A percentile compares a stretch with the other conserved stretches of the same genome.
Evolutionary conservation across 23 red algal genomes (phyloP).

Genomic region (Cyanidiococcus yangmingshanensis): DNA sequence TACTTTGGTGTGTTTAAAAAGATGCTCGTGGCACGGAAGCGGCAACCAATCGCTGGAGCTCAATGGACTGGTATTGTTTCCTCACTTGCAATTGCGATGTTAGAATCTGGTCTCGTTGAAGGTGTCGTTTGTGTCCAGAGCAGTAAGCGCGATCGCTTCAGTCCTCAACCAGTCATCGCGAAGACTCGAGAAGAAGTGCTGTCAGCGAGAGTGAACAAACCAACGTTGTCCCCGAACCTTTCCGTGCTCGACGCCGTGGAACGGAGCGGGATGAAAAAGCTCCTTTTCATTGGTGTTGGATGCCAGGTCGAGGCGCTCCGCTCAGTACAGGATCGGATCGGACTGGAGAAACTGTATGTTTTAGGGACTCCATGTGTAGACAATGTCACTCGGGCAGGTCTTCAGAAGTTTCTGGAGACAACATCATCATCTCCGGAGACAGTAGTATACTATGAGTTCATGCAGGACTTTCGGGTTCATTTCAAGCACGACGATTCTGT

Average conservation of each 20-base stretch:
- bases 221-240: constrained; percentile 30
- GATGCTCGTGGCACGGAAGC: constrained; percentile 17
- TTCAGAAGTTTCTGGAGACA: constrained; percentile 29
- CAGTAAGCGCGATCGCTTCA: constrained; percentile 22
- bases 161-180: constrained; percentile 23
- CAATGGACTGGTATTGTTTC: constrained; percentile 35
- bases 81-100: constrained; percentile 9
- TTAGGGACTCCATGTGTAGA: constrained; percentile 34
- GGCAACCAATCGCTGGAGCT: constrained; percentile 16
- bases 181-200: background rate
- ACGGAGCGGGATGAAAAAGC: constrained; percentile 3
- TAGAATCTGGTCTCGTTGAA: constrained; percentile 22
- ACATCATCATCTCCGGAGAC: constrained; percentile 24
- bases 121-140: constrained; percentile 25
- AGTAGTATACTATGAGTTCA: constrained; percentile 36
- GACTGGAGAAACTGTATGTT: constrained; percentile 28
- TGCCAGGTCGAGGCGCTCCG: constrained; percentile 31
- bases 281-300: constrained; percentile 24
- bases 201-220: constrained; percentile 28
- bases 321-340: constrained; percentile 22
- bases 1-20: constrained; percentile 26
- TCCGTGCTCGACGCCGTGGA: constrained; percentile 29
- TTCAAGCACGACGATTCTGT: constrained; percentile 35
- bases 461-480: constrained; percentile 36
- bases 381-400: constrained; percentile 26